Evolutionary conservation across 495 filamentous ascomycete genomes (phyloP), one percentile per base, ranked within the genome.

Genomic region (Penicillium pancosmium): DNA sequence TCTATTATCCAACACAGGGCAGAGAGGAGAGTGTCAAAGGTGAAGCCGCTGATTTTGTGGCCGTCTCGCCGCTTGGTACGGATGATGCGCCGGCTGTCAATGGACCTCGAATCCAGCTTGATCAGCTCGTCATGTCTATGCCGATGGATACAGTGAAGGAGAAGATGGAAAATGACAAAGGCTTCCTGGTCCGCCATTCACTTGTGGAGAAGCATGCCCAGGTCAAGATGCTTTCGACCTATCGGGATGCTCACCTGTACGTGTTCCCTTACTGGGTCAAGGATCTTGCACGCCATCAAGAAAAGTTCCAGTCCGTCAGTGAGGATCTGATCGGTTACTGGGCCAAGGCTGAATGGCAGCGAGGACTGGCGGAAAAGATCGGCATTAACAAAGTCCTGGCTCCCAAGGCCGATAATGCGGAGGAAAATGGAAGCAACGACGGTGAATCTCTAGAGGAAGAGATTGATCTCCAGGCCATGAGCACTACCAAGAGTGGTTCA

Each of bases 241-340:
- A 92, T 67, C 84, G 93, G 5, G 93, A 97, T 68, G 88, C 93
- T 4, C 92, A 97, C 63, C 85, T 97, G 57, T 99, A 98, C 67
- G 81, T 98, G 62, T 89, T 98, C 61, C 94, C 94, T 0, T 84
- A 87, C 61, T 98, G 95, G 94, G 84, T 96, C 7, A 81, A 92
- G 61, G 86, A 92, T n/a, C 85, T 96, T 66, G 82, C 93, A 25
- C 80, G 80, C 51, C 78, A 76, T 25, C 93, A 98, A 59, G 88
- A 93, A 18, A 85, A 79, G 18, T 82, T 98, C 46, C 88, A 96
- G 52, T 93, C 85, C 41, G 84, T 99, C 54, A 88, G 89, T 52
- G 94, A 99, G 74, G 95, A 98, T 64, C 82, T 97, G 18, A 73
- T 99, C 16, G 93, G 93, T 12, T 96, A 88, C 88, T 96, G 92